Base-by-base conservation (phyloP, 805 yeast species). In the Wickerhamiella shivajii region DNA sequence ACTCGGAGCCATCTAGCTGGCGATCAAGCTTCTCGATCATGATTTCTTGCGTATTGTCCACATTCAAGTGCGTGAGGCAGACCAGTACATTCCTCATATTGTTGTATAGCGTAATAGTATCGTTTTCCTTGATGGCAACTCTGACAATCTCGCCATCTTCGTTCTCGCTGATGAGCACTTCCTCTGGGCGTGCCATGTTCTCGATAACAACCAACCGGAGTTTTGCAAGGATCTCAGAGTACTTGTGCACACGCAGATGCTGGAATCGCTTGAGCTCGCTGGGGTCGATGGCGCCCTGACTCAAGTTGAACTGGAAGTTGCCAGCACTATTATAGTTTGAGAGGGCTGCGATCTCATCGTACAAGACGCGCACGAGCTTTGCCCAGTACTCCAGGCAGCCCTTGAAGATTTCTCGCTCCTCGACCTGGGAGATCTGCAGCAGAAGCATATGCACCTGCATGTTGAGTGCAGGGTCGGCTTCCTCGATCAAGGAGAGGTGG, bases 91-190 rank as follows among this genome's bases (percentile, higher is more conserved):
- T 97, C 57, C 97, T 75, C 81, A 85, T 81, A 19, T 87, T 74
- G 60, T 90, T 87, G 64, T 90, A 90, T 41, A 90, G 65, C 45
- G 84, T 93, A 50, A 90, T 90, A 8, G 99, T 90, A 55, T 90
- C 99, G 53, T 90, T 77, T 58, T 90, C 99, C 52, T 81, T 83
- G 37, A 87, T 95, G 44, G 87, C 85, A 52, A 87, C 97, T 51
- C 99, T 73, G 28, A 90, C 98, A 55, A 90, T 87, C 61, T 90
- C 98, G 47, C 98, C 98, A 60, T 90, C 99, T 58, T 90, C 99
- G 54, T 87, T 87, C 57, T 90, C 97, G 32, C 85, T 96, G 60
- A 90, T 72, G 37, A 90, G 66, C 36, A 90, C 98, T 60, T 90
- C 99, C 57, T 90, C 98, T 3, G 99, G 99, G 55, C 93, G 74